Evolutionary conservation across 106 monocot species (phyloP), one percentile per base, ranked within the genome.

Genomic region (Alisma plantagoaquatica): DNA sequence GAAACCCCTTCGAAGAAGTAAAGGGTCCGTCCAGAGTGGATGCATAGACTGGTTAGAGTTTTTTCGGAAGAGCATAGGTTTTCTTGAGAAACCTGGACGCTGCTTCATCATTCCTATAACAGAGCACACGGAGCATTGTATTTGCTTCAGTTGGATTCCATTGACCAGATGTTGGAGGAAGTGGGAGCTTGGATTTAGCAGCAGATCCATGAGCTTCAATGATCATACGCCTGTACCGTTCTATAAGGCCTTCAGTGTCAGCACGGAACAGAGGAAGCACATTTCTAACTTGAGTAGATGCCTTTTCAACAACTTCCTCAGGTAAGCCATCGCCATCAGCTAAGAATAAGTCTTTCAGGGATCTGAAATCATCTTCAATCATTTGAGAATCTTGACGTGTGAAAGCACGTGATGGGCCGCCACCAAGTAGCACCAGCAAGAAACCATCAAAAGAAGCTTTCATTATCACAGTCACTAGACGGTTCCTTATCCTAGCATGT

Each of bases 41-140:
- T n/a, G n/a, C n/a, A n/a, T 20, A 51, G 7, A 30, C 8, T 31
- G 19, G 41, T 60, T 59, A 84, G 2, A 84, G 65, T 70, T 94
- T 94, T 66, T 94, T 94, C 10, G 87, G 94, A 22, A 94, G 77
- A 49, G 67, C 63, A 16, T 94, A 94, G 15, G 77, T 84, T 76
- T 88, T 87, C 80, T 94, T 94, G 2, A 94, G 73, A 54, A 80
- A 94, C 50, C 68, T 87, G 8, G 94, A 81, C 41, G 94, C 87
- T 30, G 75, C 50, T 46, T 87, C 87, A 24, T 94, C 94, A 41
- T 84, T 67, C 46, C 94, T 59, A 48, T 94, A 66, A 51, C 94
- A 94, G 15, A 94, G 57, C 61, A 94, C 75, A 30, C 87, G 65
- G 31, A 94, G 53, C 30, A 94, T 42, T 12, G 94, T 94, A 52